Base-by-base conservation (phyloP, 2,329 filamentous ascomycete genomes). In the Fusarium chaquense region DNA sequence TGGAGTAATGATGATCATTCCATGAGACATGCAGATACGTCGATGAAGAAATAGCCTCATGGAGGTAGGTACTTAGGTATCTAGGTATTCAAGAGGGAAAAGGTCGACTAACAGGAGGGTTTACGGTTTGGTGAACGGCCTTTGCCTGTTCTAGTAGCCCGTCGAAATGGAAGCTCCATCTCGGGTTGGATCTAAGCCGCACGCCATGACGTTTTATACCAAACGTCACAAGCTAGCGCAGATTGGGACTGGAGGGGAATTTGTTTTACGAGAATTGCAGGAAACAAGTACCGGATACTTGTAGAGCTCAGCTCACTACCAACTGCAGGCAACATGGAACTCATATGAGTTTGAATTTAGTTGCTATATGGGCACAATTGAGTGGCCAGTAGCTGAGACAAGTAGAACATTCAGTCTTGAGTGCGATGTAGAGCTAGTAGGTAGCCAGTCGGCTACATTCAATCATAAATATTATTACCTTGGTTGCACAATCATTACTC, bases 201-300 rank as follows among this genome's bases (percentile, higher is more conserved):
- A 70, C 65, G 44, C 67, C 63, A 70, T 70, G 67, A 71, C 67
- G 67, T 71, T 65, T 62, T 67, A 47, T 38, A 45, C 62, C 44
- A 65, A 55, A 63, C 60, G 35, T 46, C 52, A 55, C 22, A 52
- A 55, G 50, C 59, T 70, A 70, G 50, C 24, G 58, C 55, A 40
- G 5, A 65, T 35, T 65, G 28, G 40, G 46, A 57, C 57, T 33
- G 38, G 36, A 41, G 20, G 54, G 43, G n/a, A 30, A 32, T 36
- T 54, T 63, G 67, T 68, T 71, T 70, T 70, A 70, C 67, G 67
- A 70, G 57, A 65, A 61, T 35, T 70, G 67, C 67, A 70, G 63
- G 54, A 51, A 35, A 59, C 15, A 65, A 56, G 67, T 71, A 71
- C 56, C 28, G 0, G 40, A 33, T 71, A 70, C 67, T 43, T 66